These are phyloP conservation scores for Colletotrichum graminicola DNA, from an alignment of 2,329 filamentous ascomycete genomes.

Conservation along the genomic window DNA sequence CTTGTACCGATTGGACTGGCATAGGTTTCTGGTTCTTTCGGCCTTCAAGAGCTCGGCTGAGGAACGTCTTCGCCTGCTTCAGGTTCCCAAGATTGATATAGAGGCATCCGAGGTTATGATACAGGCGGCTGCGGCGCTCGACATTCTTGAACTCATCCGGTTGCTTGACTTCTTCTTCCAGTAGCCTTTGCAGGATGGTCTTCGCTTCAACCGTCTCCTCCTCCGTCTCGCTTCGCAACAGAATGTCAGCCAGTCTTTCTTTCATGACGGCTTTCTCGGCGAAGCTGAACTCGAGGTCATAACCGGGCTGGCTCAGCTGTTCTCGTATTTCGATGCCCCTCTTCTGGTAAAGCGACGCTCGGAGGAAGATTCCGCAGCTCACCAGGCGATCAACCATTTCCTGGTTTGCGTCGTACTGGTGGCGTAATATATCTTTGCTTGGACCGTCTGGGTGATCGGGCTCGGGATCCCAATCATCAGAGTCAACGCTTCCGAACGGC, in stretches of 20 bases:
- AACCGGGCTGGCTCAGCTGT: conserved; percentile 39
- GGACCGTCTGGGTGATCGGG: conserved; percentile 42
- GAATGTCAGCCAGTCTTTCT: conserved; percentile 47
- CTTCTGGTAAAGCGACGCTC: conserved; percentile 46
- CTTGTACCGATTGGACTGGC: conserved; percentile 41
- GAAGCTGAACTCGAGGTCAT: conserved; percentile 34
- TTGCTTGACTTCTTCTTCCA: conserved; percentile 42
- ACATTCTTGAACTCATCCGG: conserved; percentile 40
- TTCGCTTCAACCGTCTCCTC: conserved; percentile 44
- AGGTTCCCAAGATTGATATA: conserved; percentile 43
- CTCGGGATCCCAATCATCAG: conserved; percentile 46
- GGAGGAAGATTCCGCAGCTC: conserved; percentile 44
- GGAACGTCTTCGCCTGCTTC: conserved; percentile 42
- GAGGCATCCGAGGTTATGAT: conserved; percentile 48
- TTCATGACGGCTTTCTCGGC: conserved; percentile 44
- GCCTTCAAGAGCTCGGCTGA: conserved; percentile 45
- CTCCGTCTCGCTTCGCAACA: conserved; percentile 43
- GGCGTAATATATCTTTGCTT: conserved; percentile 44
- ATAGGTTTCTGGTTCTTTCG: conserved; percentile 42
- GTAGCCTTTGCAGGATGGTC: conserved; percentile 42
- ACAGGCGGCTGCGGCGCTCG: conserved; percentile 42
- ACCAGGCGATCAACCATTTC: conserved; percentile 44
- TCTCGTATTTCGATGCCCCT: conserved; percentile 45
- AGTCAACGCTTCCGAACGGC: background rate
- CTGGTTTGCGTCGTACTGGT: conserved; percentile 45